Evolutionary conservation across 2,329 filamentous ascomycete genomes (phyloP).

Genomic region (Aspergillus sp.): DNA sequence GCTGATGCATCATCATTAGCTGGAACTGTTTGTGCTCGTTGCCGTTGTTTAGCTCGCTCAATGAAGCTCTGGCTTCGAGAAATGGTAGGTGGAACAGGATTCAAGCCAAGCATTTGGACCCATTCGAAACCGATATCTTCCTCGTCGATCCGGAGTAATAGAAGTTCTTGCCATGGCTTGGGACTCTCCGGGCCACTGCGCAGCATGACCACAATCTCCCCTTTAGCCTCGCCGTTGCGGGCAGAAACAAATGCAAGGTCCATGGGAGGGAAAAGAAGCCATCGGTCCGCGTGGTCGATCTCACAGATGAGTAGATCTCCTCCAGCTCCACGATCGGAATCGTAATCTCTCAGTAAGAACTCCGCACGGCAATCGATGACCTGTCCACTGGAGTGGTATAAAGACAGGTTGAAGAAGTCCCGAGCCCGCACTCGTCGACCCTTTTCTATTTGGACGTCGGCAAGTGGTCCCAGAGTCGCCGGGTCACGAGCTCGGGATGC

Average conservation of each 20-base stretch:
- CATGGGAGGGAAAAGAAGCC: slow-evolving; percentile 92
- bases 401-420: slow-evolving; percentile 82
- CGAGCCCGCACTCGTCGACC: slow-evolving; percentile 81
- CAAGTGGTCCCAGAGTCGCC: slow-evolving; percentile 69
- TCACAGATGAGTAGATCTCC: slow-evolving; percentile 93
- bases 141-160: slow-evolving; percentile 74
- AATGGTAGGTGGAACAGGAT: slow-evolving; percentile 61
- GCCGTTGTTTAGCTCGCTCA: slow-evolving; percentile 40
- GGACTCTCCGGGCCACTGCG: slow-evolving; percentile 64
- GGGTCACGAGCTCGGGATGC: slow-evolving; percentile 76
- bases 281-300: slow-evolving; percentile 72
- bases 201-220: slow-evolving; percentile 83
- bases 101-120: slow-evolving; percentile 76
- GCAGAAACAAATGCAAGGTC: slow-evolving; percentile 72
- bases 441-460: slow-evolving; percentile 70
- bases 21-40: slow-evolving; percentile 25
- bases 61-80: slow-evolving; percentile 56
- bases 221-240: slow-evolving; percentile 68
- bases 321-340: slow-evolving; percentile 61
- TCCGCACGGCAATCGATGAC: slow-evolving; percentile 87
- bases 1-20: slow-evolving; percentile 21
- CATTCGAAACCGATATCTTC: slow-evolving; percentile 80
- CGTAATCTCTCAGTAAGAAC: slow-evolving; percentile 78
- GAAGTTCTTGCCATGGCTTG: slow-evolving; percentile 77
- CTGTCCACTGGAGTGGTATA: slow-evolving; percentile 87